Conservation (phyloP, 164 flowering plant genomes). For the Akebia trifoliata region DNA sequence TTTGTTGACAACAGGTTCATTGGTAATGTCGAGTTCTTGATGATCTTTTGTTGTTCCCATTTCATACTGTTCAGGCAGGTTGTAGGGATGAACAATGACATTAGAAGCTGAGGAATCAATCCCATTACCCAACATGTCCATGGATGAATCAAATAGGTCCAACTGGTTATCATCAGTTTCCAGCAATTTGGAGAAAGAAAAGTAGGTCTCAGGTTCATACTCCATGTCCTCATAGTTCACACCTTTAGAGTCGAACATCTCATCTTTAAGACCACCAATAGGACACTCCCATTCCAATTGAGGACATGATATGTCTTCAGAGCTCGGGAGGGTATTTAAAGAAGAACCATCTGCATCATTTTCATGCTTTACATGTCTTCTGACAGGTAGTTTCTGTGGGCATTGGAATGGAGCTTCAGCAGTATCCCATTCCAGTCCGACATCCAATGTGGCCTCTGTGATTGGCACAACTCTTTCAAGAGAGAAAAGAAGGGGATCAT, state of each 20-base stretch:
- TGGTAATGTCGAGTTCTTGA: constrained; percentile 16
- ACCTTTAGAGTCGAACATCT: constrained; percentile 35
- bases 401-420: constrained; percentile 24
- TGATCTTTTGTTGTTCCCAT: constrained; percentile 12
- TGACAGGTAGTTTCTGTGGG: constrained; percentile 60
- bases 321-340: constrained; percentile 5
- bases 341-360: constrained; percentile 24
- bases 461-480: constrained; percentile 47
- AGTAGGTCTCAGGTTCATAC: constrained; percentile 94
- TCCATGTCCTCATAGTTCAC: constrained; percentile 54
- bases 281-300: constrained; percentile 39
- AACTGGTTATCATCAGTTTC: constrained; percentile 49
- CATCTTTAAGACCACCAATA: constrained; percentile 25
- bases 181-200: constrained; percentile 73
- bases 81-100: constrained; percentile 15
- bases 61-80: constrained; percentile 20
- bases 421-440: constrained; percentile 26
- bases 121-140: constrained; percentile 25
- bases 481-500: constrained; percentile 57
- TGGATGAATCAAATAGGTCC: constrained; percentile 29
- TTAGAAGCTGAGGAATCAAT: constrained; percentile 16
- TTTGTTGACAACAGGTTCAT: constrained; percentile 10
- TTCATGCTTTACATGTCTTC: constrained; percentile 62
- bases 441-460: constrained; percentile 28
- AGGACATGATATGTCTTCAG: constrained; percentile 24